Base-by-base conservation (phyloP, 441 rosid genomes). In the Metrosideros polymorpha region DNA sequence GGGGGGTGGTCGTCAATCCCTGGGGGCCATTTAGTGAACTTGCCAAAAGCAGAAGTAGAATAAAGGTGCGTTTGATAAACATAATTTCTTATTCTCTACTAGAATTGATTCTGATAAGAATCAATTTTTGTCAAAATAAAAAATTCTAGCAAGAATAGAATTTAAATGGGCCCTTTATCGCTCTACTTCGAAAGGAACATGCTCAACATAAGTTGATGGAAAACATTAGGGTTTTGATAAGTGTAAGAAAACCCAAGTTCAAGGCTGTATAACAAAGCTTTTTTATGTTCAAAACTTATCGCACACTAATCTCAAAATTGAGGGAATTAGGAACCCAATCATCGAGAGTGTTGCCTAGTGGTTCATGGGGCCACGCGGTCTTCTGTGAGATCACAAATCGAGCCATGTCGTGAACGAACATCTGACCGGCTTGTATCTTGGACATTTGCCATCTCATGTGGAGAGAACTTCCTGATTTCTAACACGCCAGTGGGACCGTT, bases 401-500 rank as follows among this genome's bases (percentile, higher is more conserved):
- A 35, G 17, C 12, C 5, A 10, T 9, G 17, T 39, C 0, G 5
- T 39, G 2, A 39, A 71, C 0, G 1, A 66, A 66, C 0, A 66
- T 66, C 5, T 32, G 12, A 32, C 3, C 2, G 0, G 0, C 27
- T 35, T 39, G 0, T 22, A 39, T 1, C 0, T 71, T 39, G n/a
- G 13, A 22, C 1, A 35, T 35, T 35, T 71, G 0, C 24, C 9
- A 35, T 3, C 6, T 39, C 2, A 1, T 12, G 4, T 66, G 2
- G 0, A 35, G 4, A 32, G 43, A 66, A 66, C 6, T 66, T 66
- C 5, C 0, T 0, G 2, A 71, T 14, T 10, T 39, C 0, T 22
- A 0, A 7, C 22, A 2, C 3, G 2, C 2, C 9, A 8, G 8
- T 14, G 2, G 18, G 19, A 7, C 5, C 1, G 1, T 59, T 2